Base-by-base conservation (phyloP, 208 protist species). In the Wallacemonas sp. region DNA sequence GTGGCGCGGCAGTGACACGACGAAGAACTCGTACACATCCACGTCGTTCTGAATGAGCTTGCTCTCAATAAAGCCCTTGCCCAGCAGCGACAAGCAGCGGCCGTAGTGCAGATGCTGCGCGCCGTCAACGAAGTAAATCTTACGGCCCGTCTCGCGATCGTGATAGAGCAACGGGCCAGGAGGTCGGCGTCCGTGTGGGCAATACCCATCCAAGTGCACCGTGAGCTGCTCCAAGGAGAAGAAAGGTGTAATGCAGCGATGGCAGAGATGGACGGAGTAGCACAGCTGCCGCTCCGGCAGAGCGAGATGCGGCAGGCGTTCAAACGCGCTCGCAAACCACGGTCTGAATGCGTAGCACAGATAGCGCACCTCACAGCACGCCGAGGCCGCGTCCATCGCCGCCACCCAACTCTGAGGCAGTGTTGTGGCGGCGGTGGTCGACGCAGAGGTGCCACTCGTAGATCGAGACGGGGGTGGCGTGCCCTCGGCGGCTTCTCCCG, bases 21-120 rank as follows among this genome's bases (percentile, higher is more conserved):
- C 72, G 27, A 88, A 84, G 45, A 85, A 88, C 70, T 91, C 85
- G 67, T 87, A 88, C 11, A 91, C 58, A 38, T 91, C 85, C n/a
- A 91, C 85, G 60, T 91, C 85, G 34, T 79, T 91, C 19, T 33
- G 39, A 2, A 91, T 63, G 21, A 86, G 45, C 47, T 91, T 91
- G 60, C 85, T 91, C 68, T 91, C 85, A 38, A 91, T 78, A 39
- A 88, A 86, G 19, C 68, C 59, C 36, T 88, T 88, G 11, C 81
- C 80, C 4, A 91, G 46, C 30, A 91, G 53, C 21, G 71, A 84
- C 2, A 88, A 68, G 36, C 79, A 88, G 28, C 85, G 81, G 27
- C 65, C 38, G 60, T 88, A 91, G 68, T 89, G 82, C 28, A 91
- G 55, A 27, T 91, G 39, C 60, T 77, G 74, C n/a, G 82, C 85